These are phyloP conservation scores for Acacia melanoxylon DNA, from an alignment of 306 rosid genomes.

Conservation along the genomic window DNA sequence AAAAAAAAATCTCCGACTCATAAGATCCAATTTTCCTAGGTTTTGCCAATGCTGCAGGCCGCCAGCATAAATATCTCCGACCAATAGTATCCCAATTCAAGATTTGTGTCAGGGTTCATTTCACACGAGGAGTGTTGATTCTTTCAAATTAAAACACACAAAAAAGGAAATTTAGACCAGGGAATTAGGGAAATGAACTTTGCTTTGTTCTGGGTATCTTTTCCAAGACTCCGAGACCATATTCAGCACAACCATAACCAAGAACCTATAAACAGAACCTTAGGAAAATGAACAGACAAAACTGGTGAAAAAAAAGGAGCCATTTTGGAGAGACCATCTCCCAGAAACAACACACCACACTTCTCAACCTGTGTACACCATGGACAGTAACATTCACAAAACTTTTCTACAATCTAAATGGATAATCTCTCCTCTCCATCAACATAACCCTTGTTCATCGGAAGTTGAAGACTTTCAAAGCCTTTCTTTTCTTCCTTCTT, in stretches of 20 bases:
- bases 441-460: constrained; percentile 27
- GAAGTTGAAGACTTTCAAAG: neutral
- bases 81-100: neutral
- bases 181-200: neutral
- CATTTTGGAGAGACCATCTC: constrained; percentile 26
- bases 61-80: neutral
- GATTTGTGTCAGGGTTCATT: neutral
- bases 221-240: constrained; percentile 28
- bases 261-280: neutral
- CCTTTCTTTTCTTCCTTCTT: neutral
- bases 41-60: neutral
- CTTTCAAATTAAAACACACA: neutral
- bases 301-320: neutral
- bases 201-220: constrained; percentile 17
- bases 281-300: neutral
- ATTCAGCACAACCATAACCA: constrained; percentile 18
- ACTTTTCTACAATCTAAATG: neutral
- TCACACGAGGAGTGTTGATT: neutral
- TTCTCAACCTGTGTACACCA: constrained; percentile 18
- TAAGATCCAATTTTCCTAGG: neutral
- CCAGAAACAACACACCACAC: constrained; percentile 30
- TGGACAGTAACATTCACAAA: constrained; percentile 35
- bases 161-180: neutral
- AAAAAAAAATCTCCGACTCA: neutral
- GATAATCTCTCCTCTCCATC: constrained; percentile 41